Base-by-base conservation (phyloP, 2,329 filamentous ascomycete genomes). In the Fusarium sp. region DNA sequence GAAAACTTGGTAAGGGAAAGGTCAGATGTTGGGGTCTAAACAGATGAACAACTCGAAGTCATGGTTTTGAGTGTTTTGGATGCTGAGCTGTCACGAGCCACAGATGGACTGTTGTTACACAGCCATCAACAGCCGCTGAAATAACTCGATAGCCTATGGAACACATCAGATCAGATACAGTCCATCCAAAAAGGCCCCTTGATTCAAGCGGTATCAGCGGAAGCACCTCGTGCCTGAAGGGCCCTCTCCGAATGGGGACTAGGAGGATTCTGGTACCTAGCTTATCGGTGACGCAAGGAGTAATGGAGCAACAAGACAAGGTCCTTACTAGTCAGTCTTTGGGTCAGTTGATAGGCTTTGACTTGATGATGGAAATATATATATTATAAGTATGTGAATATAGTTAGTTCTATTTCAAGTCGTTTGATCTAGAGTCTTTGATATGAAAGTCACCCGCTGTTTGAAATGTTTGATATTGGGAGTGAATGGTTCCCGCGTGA, bases 221-320 rank as follows among this genome's bases (percentile, higher is more conserved):
- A 62, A 62, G 41, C 48, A 65, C 53, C 54, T 48, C 48, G 54
- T 68, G 49, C 59, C 54, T 65, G 39, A 37, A 51, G 40, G 41
- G 35, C 23, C 47, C 21, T 46, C 65, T 58, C 65, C 65, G 50
- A 62, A 68, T 66, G 52, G 47, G 66, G 65, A 18, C 53, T 69
- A 68, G 65, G 37, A 65, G 39, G 51, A 36, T 51, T 40, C 51
- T 46, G 48, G 47, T 50, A 18, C 23, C 13, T 33, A 33, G 6
- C 31, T 50, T 42, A 60, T 63, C 27, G 23, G 66, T 69, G 66
- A 69, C 66, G 66, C 66, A 69, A 70, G 48, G 49, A 45, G 40
- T 15, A 37, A 37, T 43, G 39, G 36, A 53, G 52, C 36, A 45
- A 67, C 54, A 65, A 53, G 48, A 67, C 54, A 65, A 53, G 53